These are phyloP conservation scores for Hyphopichia wangnamkhiaoensis DNA, from an alignment of 1,139 yeast species.

Conservation along the genomic window DNA sequence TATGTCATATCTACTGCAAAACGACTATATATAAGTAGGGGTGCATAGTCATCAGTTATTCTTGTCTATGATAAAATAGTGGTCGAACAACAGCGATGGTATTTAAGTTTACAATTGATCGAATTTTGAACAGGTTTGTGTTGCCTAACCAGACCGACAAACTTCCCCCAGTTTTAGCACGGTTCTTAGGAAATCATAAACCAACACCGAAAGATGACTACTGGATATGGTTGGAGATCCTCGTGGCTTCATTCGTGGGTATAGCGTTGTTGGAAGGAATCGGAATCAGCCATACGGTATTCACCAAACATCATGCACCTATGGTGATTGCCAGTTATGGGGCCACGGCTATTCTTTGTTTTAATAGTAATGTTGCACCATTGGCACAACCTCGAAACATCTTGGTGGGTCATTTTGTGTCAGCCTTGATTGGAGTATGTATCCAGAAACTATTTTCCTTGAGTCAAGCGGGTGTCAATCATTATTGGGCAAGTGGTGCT, in stretches of 20 bases:
- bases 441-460: slow-evolving; percentile 55
- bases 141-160: slow-evolving; percentile 29
- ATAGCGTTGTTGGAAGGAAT: slow-evolving; percentile 53
- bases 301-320: slow-evolving; percentile 49
- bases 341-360: slow-evolving; percentile 64
- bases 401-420: slow-evolving; percentile 55
- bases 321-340: slow-evolving; percentile 64
- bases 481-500: slow-evolving; percentile 65
- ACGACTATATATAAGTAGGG: too few species aligned
- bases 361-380: slow-evolving; percentile 58
- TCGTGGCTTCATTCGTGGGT: slow-evolving; percentile 54
- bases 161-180: slow-evolving; percentile 29
- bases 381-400: slow-evolving; percentile 69
- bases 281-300: slow-evolving; percentile 47
- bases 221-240: slow-evolving; percentile 48
- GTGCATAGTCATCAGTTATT: too few species aligned
- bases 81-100: slow-evolving; percentile 24
- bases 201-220: slow-evolving; percentile 38
- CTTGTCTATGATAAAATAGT: not conserved
- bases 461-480: slow-evolving; percentile 36
- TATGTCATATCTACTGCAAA: too few species aligned
- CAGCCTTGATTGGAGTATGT: slow-evolving; percentile 57
- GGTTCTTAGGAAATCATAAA: slow-evolving; percentile 36
- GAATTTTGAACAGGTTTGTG: slow-evolving; percentile 25
- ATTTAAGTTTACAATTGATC: slow-evolving; percentile 44